Conservation (phyloP, 768 basidiomycete species). For the Boletus rubescentipes region DNA sequence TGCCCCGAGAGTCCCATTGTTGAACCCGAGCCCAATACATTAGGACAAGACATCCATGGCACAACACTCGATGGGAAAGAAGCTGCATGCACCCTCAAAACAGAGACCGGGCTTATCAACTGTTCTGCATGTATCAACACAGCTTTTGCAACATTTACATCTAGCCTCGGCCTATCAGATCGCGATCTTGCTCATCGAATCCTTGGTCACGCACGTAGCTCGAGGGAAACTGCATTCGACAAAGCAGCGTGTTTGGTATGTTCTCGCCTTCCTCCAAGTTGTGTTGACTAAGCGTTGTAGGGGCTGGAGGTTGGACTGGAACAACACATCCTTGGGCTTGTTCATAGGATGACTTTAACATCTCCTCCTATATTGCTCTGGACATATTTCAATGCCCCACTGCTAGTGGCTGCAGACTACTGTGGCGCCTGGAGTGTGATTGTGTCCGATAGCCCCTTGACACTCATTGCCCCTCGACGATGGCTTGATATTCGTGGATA, state of each 20-base stretch:
- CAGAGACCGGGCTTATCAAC: constrained; percentile 30
- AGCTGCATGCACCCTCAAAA: constrained; percentile 47
- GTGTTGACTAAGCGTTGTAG: constrained; percentile 12
- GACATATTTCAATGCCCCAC: constrained; percentile 58
- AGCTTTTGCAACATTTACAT: constrained; percentile 19
- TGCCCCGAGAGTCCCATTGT: constrained; percentile 10
- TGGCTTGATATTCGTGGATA: constrained; percentile 75
- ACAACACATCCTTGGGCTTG: constrained; percentile 31
- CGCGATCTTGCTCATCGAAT: constrained; percentile 16
- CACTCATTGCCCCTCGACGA: constrained; percentile 61
- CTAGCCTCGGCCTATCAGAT: constrained; percentile 24
- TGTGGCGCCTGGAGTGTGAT: constrained; percentile 56
- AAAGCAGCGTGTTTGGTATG: constrained; percentile 35
- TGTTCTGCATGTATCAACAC: constrained; percentile 32
- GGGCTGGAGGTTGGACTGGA: constrained; percentile 12
- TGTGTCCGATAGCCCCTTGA: constrained; percentile 44
- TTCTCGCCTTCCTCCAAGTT: background rate
- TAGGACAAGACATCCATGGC: constrained; percentile 40
- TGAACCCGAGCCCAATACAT: constrained; percentile 16
- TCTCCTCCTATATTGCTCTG: constrained; percentile 61
- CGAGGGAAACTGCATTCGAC: constrained; percentile 25
- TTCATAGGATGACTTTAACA: constrained; percentile 45
- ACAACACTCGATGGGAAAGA: constrained; percentile 38
- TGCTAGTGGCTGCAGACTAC: constrained; percentile 56
- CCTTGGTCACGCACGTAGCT: constrained; percentile 14